Percentiles rank a stretch among this genome's conserved stretches.
These are phyloP conservation scores for Paraconiothyrium brasiliense DNA, from an alignment of 2,329 filamentous ascomycete genomes.

Conservation along the genomic window DNA sequence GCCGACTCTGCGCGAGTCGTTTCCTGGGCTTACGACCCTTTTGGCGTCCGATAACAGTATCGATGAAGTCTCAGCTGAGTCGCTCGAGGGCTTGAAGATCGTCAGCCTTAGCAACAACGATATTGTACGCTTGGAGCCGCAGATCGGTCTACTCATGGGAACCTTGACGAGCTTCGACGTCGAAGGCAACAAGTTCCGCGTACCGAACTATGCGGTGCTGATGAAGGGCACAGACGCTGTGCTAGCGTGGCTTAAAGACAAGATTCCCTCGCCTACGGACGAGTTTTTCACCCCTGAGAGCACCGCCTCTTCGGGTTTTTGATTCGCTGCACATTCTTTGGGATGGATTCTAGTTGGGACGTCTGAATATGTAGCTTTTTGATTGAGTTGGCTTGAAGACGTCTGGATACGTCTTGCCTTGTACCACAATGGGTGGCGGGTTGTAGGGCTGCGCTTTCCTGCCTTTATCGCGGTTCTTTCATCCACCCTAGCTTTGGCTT, in stretches of 20 bases:
- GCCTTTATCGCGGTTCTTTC: background rate
- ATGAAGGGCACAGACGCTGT: constrained; percentile 89
- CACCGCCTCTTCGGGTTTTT: constrained; percentile 14
- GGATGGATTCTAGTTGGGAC: background rate
- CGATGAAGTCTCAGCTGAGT: constrained; percentile 74
- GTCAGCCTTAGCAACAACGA: constrained; percentile 88
- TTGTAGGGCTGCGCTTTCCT: background rate
- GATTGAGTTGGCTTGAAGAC: background rate
- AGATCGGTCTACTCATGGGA: constrained; percentile 79
- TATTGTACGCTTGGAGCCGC: constrained; percentile 81
- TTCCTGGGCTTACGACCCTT: constrained; percentile 75
- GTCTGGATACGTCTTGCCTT: background rate
- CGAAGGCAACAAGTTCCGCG: constrained; percentile 84
- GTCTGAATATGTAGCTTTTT: background rate
- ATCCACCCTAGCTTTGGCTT: background rate
- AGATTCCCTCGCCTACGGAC: constrained; percentile 65
- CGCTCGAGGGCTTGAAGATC: constrained; percentile 76
- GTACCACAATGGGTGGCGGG: background rate
- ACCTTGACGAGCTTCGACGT: constrained; percentile 76
- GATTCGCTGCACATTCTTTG: constrained; percentile 12
- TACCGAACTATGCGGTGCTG: constrained; percentile 83
- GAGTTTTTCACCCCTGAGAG: constrained; percentile 33
- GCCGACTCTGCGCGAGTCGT: constrained; percentile 71
- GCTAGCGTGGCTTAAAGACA: constrained; percentile 80
- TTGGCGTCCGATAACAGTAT: constrained; percentile 83